Conservation (phyloP, 495 filamentous ascomycete genomes). For the Oidiodendron maius region DNA sequence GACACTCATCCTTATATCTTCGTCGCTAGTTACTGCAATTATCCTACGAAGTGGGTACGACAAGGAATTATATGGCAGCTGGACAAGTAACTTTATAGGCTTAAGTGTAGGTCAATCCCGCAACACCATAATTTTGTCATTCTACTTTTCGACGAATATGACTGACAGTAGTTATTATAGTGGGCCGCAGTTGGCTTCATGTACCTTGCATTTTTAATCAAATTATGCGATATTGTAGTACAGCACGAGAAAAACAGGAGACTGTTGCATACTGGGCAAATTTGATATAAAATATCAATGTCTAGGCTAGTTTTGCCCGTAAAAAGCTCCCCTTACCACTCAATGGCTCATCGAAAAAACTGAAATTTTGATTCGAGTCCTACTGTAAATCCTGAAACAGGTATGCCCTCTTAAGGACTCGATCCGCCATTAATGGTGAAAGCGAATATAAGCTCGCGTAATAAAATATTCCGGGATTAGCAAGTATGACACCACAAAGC, state of each 20-base stretch:
- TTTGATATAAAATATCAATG: too few relatives aligned
- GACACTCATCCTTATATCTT: neutral
- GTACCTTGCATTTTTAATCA: neutral
- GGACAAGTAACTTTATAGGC: neutral
- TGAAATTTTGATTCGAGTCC: too few relatives aligned
- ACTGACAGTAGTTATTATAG: neutral
- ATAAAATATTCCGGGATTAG: too few relatives aligned
- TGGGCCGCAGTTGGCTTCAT: neutral
- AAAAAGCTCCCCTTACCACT: too few relatives aligned
- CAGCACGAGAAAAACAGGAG: neutral
- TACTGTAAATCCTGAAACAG: too few relatives aligned
- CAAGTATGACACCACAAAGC: too few relatives aligned
- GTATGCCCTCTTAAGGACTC: too few relatives aligned
- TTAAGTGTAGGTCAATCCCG: neutral
- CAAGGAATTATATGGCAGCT: neutral
- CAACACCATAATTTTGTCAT: neutral
- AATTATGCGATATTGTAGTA: neutral
- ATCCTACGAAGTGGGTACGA: neutral
- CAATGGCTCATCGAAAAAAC: too few relatives aligned
- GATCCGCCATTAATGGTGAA: too few relatives aligned
- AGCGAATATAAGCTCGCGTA: too few relatives aligned
- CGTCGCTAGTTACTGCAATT: neutral
- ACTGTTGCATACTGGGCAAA: neutral
- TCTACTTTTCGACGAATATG: neutral
- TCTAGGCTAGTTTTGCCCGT: too few relatives aligned